These are phyloP conservation scores for Dovyalis caffra DNA, from an alignment of 345 rosid genomes.

Conservation along the genomic window DNA sequence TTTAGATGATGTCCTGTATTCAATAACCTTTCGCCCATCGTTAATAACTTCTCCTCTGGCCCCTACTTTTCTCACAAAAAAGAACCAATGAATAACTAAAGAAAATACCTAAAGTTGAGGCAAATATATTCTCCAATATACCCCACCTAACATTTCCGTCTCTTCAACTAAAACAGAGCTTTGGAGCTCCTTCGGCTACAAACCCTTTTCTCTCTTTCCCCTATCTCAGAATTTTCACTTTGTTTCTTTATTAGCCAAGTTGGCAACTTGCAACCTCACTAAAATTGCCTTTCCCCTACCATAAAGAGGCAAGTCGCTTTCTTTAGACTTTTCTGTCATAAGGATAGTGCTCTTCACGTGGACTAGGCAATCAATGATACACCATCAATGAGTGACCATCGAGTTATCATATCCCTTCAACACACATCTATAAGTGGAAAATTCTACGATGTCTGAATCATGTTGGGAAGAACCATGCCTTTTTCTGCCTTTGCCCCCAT, in stretches of 20 bases:
- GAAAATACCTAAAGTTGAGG: background rate
- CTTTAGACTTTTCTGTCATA: background rate
- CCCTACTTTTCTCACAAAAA: background rate
- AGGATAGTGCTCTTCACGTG: slow-evolving; percentile 1
- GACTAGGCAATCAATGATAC: background rate
- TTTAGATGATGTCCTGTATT: background rate
- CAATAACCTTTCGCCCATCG: no score
- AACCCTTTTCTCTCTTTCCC: no score
- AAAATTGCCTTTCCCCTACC: background rate
- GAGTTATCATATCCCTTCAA: background rate
- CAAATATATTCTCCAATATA: background rate
- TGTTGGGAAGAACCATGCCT: no score
- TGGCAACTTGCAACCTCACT: slow-evolving; percentile 15
- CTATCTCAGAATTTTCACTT: no score
- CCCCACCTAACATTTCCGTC: background rate
- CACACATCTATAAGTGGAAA: no score
- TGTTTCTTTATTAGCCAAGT: slow-evolving; percentile 6
- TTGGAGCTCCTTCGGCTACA: background rate
- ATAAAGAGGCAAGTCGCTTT: background rate
- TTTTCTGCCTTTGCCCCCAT: no score
- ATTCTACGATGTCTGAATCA: no score
- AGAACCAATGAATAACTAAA: background rate
- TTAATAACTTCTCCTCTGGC: no score
- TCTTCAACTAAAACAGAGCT: background rate
- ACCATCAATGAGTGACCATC: background rate